Evolutionary conservation across 352 stramenopile genomes (phyloP), one percentile per base, ranked within the genome.

Genomic region (Phytopythium delawarense): DNA sequence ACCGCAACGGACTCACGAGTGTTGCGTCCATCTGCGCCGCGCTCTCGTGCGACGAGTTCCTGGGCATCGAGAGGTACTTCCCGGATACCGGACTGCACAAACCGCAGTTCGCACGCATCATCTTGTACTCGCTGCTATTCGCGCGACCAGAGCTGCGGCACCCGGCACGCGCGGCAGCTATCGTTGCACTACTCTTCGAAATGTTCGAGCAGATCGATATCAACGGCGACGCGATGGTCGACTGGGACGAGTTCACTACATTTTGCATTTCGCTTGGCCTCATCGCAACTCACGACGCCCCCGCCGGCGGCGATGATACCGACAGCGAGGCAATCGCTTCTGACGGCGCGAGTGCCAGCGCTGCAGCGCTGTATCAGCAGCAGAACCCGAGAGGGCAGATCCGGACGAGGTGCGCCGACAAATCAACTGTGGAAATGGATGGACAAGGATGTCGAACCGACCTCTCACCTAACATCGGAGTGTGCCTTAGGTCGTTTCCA

Each of bases 181-280:
- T 91, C 1, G 72, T 88, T 0, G 65, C 70, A 7, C 53, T 85
- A 6, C 67, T 91, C 13, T 89, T 76, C 28, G 78, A 89, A 59
- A 84, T 91, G 81, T 91, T 91, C 61, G 81, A 91, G 21, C 79
- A 91, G 51, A 91, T 91, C 51, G 87, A 96, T 40, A 90, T 96
- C 64, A 94, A 94, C 39, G 87, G 87, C 1, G 84, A 96, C 61
- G 71, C 67, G 0, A 28, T 72, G 5, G 81, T 96, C 21, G 81
- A 92, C 42, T 96, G 87, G 87, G 84, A 96, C 53, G 87, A 96
- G 64, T 93, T 96, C 62, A 91, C 84, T 42, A 87, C 81, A 0
- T 91, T 92, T 62, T 92, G 84, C 53, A 78, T 92, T 7, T 77
- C 77, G 40, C 50, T 89, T 2, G 87, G 84, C 18, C 74, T 89